phyloP scores from a whole-genome alignment of 2,329 filamentous ascomycete genomes.

The Drechmeria coniospora region DNA sequence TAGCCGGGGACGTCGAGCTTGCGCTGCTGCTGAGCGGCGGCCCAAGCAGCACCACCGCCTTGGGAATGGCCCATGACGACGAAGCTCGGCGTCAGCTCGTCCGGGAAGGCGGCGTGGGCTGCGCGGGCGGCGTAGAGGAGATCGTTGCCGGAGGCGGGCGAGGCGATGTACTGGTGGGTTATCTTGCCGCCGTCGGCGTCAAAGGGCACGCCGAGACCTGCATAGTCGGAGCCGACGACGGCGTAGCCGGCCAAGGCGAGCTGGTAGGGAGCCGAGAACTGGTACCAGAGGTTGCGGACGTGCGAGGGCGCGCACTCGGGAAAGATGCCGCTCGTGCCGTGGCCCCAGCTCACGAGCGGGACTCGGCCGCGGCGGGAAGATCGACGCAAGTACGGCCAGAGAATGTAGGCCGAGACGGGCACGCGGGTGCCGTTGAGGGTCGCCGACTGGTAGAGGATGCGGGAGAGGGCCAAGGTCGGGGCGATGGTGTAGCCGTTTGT shows the following conservation, averaged over 20 bases:
- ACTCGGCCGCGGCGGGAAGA: background rate
- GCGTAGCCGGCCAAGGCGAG: constrained; percentile 26
- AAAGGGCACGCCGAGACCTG: constrained; percentile 24
- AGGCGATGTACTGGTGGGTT: constrained; percentile 23
- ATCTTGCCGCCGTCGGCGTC: constrained; percentile 18
- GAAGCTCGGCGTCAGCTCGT: constrained; percentile 18
- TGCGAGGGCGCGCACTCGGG: constrained; percentile 23
- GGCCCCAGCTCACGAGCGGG: constrained; percentile 23
- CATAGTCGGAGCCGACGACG: constrained; percentile 28
- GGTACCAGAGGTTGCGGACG: constrained; percentile 23
- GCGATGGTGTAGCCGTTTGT: constrained; percentile 22
- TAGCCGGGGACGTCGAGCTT: constrained; percentile 17
- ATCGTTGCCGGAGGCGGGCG: constrained; percentile 24
- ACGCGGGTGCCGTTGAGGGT: constrained; percentile 27
- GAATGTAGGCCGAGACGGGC: constrained; percentile 31
- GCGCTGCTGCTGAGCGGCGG: constrained; percentile 12
- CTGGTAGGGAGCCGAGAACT: constrained; percentile 21
- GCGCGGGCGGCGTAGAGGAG: constrained; percentile 25
- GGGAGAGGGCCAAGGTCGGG: constrained; percentile 26
- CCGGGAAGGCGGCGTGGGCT: constrained; percentile 23
- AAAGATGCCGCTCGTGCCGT: constrained; percentile 27
- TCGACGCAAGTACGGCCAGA: constrained; percentile 27
- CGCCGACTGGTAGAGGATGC: constrained; percentile 30
- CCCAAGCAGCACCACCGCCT: constrained; percentile 29
- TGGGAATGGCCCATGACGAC: constrained; percentile 30